phyloP scores from a whole-genome alignment of 176 grass and related monocot species.

The Phragmites australis region DNA sequence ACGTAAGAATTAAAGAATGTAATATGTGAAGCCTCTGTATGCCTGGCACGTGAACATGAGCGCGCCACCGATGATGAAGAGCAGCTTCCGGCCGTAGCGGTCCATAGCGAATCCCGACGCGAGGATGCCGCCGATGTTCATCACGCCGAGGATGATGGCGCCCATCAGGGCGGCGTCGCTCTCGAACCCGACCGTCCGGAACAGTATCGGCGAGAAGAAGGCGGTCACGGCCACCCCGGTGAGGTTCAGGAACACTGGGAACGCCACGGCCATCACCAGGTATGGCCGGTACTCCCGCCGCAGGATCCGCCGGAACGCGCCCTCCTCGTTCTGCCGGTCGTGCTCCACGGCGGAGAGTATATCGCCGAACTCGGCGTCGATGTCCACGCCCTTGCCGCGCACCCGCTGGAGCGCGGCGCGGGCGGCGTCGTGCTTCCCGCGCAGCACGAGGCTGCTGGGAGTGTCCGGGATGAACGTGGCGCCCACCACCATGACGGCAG shows the following conservation, averaged over 20 bases:
- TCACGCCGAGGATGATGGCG: constrained; percentile 65
- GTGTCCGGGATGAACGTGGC: constrained; percentile 76
- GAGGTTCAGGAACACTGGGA: constrained; percentile 79
- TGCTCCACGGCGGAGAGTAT: constrained; percentile 46
- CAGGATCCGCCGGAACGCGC: constrained; percentile 65
- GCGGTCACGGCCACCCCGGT: constrained; percentile 67
- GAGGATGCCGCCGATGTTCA: constrained; percentile 69
- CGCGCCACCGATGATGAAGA: constrained; percentile 63
- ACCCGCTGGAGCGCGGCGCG: constrained; percentile 69
- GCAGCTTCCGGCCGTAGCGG: constrained; percentile 68
- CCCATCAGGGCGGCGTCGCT: constrained; percentile 68
- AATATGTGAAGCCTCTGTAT: neutral
- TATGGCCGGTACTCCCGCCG: constrained; percentile 61
- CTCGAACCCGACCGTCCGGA: constrained; percentile 71
- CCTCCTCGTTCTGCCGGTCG: constrained; percentile 47
- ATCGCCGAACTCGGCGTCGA: constrained; percentile 69
- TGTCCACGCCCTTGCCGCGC: constrained; percentile 64
- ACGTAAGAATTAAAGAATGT: neutral
- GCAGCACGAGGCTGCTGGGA: constrained; percentile 82
- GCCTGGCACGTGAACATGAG: constrained; percentile 78
- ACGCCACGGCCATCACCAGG: constrained; percentile 75
- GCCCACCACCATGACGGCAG: constrained; percentile 58
- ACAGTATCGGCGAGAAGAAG: constrained; percentile 85
- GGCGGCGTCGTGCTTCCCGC: constrained; percentile 68
- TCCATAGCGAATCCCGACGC: constrained; percentile 63